Conservation (phyloP, 805 yeast genomes). For the Ogataea parapolymorpha region DNA sequence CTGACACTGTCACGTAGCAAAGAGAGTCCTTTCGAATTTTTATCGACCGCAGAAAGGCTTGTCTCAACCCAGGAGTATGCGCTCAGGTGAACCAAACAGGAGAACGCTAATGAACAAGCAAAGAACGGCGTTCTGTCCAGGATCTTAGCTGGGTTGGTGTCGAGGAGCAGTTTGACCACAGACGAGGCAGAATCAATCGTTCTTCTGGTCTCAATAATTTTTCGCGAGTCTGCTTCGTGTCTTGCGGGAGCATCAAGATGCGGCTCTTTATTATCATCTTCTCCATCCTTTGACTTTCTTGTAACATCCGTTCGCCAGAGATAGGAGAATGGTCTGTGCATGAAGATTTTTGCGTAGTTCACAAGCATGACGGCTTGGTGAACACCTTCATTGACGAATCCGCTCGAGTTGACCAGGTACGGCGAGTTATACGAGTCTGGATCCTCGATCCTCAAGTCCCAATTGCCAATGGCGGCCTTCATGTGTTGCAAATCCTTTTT, state of each 20-base stretch:
- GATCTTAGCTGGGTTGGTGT: slow-evolving; percentile 44
- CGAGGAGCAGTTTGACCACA: slow-evolving; percentile 43
- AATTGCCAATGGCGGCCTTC: slow-evolving; percentile 46
- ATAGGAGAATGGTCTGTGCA: slow-evolving; percentile 52
- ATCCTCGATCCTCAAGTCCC: slow-evolving; percentile 46
- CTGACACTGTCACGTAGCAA: slow-evolving; percentile 27
- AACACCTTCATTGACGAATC: slow-evolving; percentile 50
- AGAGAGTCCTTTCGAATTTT: slow-evolving; percentile 10
- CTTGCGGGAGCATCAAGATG: slow-evolving; percentile 31
- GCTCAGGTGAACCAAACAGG: slow-evolving; percentile 49
- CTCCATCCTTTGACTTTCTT: slow-evolving; percentile 36
- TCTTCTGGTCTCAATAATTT: slow-evolving; percentile 49
- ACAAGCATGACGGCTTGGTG: slow-evolving; percentile 47
- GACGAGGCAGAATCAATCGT: slow-evolving; percentile 53
- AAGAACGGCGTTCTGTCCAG: slow-evolving; percentile 46
- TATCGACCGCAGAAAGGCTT: slow-evolving; percentile 23
- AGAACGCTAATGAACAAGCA: slow-evolving; percentile 53
- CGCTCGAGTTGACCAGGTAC: slow-evolving; percentile 39
- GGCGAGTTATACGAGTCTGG: slow-evolving; percentile 43
- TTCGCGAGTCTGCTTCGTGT: slow-evolving; percentile 39
- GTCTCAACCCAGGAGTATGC: slow-evolving; percentile 53
- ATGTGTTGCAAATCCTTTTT: slow-evolving; percentile 37
- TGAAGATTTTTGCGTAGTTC: slow-evolving; percentile 52
- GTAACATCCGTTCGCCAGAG: slow-evolving; percentile 49
- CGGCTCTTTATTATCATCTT: slow-evolving; percentile 28